A percentile compares a stretch with the other conserved stretches of the same genome.
Evolutionary conservation across 2,329 filamentous ascomycete genomes (phyloP).

Genomic region (Cytospora schulzeri): DNA sequence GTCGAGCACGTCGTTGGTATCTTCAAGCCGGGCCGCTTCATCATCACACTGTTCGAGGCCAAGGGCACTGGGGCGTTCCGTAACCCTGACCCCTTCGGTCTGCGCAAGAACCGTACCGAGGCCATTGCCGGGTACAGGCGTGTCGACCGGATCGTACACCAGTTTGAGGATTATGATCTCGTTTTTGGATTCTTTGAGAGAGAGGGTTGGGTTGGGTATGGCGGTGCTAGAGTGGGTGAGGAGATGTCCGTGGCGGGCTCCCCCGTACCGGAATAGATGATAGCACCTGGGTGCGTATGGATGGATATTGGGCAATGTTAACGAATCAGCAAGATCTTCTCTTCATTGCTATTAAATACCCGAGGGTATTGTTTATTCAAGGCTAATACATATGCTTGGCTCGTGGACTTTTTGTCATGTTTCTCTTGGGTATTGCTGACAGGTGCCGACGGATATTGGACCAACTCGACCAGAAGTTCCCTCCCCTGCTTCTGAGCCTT

Average conservation of each 20-base stretch:
- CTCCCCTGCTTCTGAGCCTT: too few relatives aligned
- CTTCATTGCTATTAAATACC: background rate
- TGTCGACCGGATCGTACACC: constrained; percentile 93
- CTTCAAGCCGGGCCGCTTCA: constrained; percentile 97
- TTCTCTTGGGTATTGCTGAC: background rate
- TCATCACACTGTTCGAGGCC: constrained; percentile 92
- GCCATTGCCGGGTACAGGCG: constrained; percentile 82
- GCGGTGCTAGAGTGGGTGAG: constrained; percentile 58
- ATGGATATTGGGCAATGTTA: background rate
- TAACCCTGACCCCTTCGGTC: constrained; percentile 34
- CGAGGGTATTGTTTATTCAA: background rate
- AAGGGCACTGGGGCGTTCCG: constrained; percentile 60
- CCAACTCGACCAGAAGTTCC: too few relatives aligned
- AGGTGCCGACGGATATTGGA: too few relatives aligned
- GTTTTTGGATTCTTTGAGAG: constrained; percentile 97
- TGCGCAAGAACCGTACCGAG: constrained; percentile 64
- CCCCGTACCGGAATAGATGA: background rate
- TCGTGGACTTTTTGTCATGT: background rate
- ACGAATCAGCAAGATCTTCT: background rate
- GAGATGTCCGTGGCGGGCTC: constrained; percentile 37
- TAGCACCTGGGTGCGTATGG: background rate
- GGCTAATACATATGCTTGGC: background rate
- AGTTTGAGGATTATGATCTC: constrained; percentile 95
- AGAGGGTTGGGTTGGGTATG: constrained; percentile 69
- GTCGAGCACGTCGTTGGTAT: constrained; percentile 93